These are phyloP conservation scores for Fusarium penzigii DNA, from an alignment of 2,329 filamentous ascomycete genomes.

Conservation along the genomic window DNA sequence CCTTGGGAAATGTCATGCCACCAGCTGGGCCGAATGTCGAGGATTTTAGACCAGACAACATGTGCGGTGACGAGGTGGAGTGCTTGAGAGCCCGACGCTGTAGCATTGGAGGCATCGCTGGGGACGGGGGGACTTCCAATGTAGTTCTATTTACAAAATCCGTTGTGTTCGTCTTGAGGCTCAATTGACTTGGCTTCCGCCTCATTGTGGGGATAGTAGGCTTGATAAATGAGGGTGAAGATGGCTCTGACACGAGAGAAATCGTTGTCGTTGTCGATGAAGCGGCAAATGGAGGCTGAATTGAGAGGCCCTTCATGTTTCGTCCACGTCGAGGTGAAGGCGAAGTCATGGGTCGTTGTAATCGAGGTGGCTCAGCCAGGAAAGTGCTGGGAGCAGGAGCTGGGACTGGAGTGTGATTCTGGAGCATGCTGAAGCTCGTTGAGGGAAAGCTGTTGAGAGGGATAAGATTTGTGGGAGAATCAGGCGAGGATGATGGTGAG, in stretches of 20 bases:
- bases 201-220: slow-evolving; percentile 70
- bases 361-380: slow-evolving; percentile 44
- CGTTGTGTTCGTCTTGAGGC: slow-evolving; percentile 70
- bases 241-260: slow-evolving; percentile 62
- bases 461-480: slow-evolving; percentile 77
- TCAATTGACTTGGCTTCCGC: slow-evolving; percentile 76
- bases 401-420: not conserved
- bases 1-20: slow-evolving; percentile 65
- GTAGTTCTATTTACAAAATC: slow-evolving; percentile 51
- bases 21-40: slow-evolving; percentile 61
- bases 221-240: slow-evolving; percentile 78
- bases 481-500: slow-evolving; percentile 88
- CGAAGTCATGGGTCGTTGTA: slow-evolving; percentile 64
- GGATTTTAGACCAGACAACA: slow-evolving; percentile 60
- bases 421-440: slow-evolving; percentile 53
- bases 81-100: slow-evolving; percentile 66
- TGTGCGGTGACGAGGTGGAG: slow-evolving; percentile 67
- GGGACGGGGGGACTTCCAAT: slow-evolving; percentile 57
- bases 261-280: slow-evolving; percentile 48
- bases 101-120: slow-evolving; percentile 58
- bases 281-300: slow-evolving; percentile 61
- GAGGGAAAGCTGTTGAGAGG: slow-evolving; percentile 69
- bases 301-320: slow-evolving; percentile 82
- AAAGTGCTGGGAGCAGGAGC: slow-evolving; percentile 18
- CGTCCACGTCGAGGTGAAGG: slow-evolving; percentile 71